Evolutionary conservation across 805 yeast genomes (phyloP), one percentile per base, ranked within the genome.

Genomic region (Ogataea minuta): DNA sequence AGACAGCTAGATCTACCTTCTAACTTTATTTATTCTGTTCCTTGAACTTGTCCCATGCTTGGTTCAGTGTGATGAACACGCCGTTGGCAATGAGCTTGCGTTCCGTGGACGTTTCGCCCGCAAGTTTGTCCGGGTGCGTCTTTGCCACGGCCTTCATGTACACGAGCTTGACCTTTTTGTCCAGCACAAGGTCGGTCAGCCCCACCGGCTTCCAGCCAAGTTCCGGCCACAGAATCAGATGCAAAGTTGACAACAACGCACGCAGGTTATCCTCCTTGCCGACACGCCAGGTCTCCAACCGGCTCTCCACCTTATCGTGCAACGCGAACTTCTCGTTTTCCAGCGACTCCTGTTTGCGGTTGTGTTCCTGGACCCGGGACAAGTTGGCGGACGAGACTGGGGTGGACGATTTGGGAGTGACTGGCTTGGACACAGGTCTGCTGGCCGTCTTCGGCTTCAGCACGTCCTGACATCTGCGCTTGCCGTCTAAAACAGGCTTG

Each of bases 1-100:
- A 20, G 39, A 50, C 47, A 49, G 20, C 43, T 27, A 11, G 14
- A 8, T 28, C 9, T 16, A 28, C 19, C 15, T 9, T 29, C 12
- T 39, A 29, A 20, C 20, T 33, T 21, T 36, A 32, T 42, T 12
- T 37, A 29, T 36, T 20, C 13, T 28, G 36, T 16, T 59, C 64
- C 53, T 82, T 84, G 60, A 88, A 89, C 14, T 60, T 64, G 50
- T 87, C 97, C 98, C 99, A 93, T 2, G 97, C 89, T 50, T 79
- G 75, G 60, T 89, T 91, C 45, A 93, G 67, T 0, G 80, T 71
- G 27, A 89, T 84, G 57, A 93, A 93, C 0, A 91, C 91, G 16
- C 79, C 79, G 52, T 90, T 91, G 11, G 97, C 93, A 31, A 91
- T 71, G 81, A 91, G 75, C 57, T 83, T 81, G 41, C 77, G 76